Evolutionary conservation across 176 grass and related monocot species (phyloP).

Genomic region (Hordeum vulgare): MorexV3_pseudomolecules_assembly NC_058519.1:661740713-661741212

Average conservation of each 20-base stretch:
- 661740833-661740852: too few species aligned
- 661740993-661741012: slow-evolving; percentile 4
- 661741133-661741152: slow-evolving; percentile 75
- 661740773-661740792: neutral
- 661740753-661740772: slow-evolving; percentile 57
- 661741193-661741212: slow-evolving; percentile 22
- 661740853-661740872: too few species aligned
- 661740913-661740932: too few species aligned
- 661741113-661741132: slow-evolving; percentile 91
- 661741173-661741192: slow-evolving; percentile 83
- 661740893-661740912: too few species aligned
- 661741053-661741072: neutral
- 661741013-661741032: neutral
- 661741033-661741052: neutral
- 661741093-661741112: neutral
- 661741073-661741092: neutral
- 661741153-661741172: slow-evolving; percentile 91
- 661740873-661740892: too few species aligned
- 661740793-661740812: too few species aligned
- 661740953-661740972: neutral
- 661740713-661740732: slow-evolving; percentile 81
- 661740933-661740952: too few species aligned
- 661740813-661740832: too few species aligned
- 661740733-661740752: slow-evolving; percentile 90
- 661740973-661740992: neutral